Evolutionary conservation across 2,329 filamentous ascomycete genomes (phyloP).

Genomic region (Colletotrichum sp.): DNA sequence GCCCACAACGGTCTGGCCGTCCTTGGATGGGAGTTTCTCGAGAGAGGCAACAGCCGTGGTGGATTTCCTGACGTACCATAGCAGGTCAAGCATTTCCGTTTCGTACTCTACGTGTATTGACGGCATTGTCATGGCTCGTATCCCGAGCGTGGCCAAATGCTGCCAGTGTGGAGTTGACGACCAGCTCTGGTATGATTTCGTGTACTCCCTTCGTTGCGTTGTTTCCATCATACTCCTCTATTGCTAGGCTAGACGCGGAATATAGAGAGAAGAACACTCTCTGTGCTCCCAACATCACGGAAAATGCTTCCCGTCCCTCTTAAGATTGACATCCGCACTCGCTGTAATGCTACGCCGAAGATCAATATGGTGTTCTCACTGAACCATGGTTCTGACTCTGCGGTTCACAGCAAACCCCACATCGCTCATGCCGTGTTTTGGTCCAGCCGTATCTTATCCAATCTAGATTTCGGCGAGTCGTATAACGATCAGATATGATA

Average conservation of each 20-base stretch:
- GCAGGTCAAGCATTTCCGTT: not conserved
- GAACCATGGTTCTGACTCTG: not conserved
- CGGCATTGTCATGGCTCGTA: not conserved
- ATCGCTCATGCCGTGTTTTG: not conserved
- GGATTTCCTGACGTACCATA: not conserved
- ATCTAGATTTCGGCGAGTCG: not conserved
- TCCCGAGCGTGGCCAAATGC: accelerated
- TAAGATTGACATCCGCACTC: not conserved
- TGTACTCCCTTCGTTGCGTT: not conserved
- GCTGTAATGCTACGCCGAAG: not conserved
- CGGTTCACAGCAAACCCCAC: not conserved
- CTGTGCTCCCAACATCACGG: accelerated
- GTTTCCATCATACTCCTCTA: not conserved
- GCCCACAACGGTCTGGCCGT: not conserved
- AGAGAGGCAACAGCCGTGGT: not conserved
- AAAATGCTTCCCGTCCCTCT: not conserved
- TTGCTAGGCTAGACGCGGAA: too few relatives aligned
- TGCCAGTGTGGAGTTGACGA: not conserved
- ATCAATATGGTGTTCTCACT: not conserved
- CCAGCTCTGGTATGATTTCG: not conserved
- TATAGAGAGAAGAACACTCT: not conserved
- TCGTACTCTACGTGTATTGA: not conserved
- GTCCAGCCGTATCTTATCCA: not conserved
- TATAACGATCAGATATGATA: not conserved
- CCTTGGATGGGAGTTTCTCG: not conserved